Evolutionary conservation across 371 early-diverging fungal genomes (phyloP).

Genomic region (Apophysomyces elegans): DNA sequence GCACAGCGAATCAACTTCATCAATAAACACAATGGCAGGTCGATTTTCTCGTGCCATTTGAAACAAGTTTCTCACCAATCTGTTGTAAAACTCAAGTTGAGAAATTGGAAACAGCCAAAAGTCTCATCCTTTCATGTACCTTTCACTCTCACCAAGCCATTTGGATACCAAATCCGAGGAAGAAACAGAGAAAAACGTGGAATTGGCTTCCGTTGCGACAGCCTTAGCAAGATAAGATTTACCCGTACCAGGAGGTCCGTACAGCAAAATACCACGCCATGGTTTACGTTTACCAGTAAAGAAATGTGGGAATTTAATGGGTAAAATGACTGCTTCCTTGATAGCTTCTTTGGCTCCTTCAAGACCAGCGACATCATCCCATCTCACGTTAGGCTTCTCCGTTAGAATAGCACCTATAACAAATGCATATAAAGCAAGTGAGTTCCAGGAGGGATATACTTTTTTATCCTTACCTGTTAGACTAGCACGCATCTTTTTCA

Average conservation of each 20-base stretch:
- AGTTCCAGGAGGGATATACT: neutral
- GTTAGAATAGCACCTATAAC: conserved; percentile 80
- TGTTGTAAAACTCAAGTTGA: conserved; percentile 10
- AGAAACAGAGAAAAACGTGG: conserved; percentile 95
- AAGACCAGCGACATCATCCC: conserved; percentile 98
- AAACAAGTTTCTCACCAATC: conserved; percentile 91
- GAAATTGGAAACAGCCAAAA: no score
- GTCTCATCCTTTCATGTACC: conserved; percentile 38
- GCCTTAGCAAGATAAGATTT: conserved; percentile 98
- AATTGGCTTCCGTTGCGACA: conserved; percentile 94
- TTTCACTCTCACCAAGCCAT: conserved; percentile 98
- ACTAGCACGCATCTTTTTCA: conserved; percentile 84
- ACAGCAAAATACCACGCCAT: conserved; percentile 97
- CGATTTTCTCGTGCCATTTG: conserved; percentile 91
- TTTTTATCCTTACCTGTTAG: conserved; percentile 57
- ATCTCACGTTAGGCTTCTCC: conserved; percentile 94
- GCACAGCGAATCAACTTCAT: conserved; percentile 98
- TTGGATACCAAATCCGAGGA: conserved; percentile 96
- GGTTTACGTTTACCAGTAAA: conserved; percentile 95
- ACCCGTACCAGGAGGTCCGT: conserved; percentile 99
- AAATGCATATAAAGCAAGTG: conserved; percentile 13
- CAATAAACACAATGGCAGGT: conserved; percentile 97
- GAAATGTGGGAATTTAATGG: conserved; percentile 96
- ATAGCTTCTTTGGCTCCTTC: conserved; percentile 98
- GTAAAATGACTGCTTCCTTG: conserved; percentile 98